Base-by-base conservation (phyloP, 441 rosid species). In the Macaranga tanarius region DNA sequence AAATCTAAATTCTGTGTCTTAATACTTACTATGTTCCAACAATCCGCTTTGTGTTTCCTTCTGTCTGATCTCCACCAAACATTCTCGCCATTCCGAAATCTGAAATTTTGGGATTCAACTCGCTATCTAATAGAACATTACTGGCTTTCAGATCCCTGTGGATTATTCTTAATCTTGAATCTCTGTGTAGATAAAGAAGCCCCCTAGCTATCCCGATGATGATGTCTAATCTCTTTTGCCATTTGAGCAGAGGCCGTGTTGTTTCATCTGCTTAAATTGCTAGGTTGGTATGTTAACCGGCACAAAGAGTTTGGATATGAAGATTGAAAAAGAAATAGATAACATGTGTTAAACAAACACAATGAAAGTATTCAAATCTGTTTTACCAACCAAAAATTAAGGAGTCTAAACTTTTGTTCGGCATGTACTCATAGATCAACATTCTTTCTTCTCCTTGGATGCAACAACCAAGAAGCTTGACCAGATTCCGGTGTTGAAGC, bases 71-170 rank as follows among this genome's bases (percentile, higher is more conserved):
- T 20, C 84, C 73, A 13, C 91, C 89, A 26, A 88, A 90, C 64
- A 88, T 86, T 77, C 91, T 82, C 4, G 92, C 92, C 95, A 88
- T 81, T 16, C 91, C 92, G 40, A 90, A 90, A 58, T 90, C 88
- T 0, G 89, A 88, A 52, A 88, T 90, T 51, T 90, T 90, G 0
- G 89, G 90, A 72, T 77, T 81, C 83, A 85, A 72, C 2, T 84
- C 80, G 67, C 73, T 72, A 51, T 88, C 92, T 23, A 90, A 84
- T 59, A 90, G 73, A 42, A 86, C 40, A 25, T 90, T 90, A 56
- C 95, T 86, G 23, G 90, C 87, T 83, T 88, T 90, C n/a, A 88
- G 81, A 77, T 88, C 89, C 70, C 90, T 80, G 47, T 89, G 94
- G 28, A 89, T 85, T 20, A 89, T 89, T 72, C 86, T 81, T 51